Conservation (phyloP, 148 eudicot genomes). For the Pouteria glomerata region DNA sequence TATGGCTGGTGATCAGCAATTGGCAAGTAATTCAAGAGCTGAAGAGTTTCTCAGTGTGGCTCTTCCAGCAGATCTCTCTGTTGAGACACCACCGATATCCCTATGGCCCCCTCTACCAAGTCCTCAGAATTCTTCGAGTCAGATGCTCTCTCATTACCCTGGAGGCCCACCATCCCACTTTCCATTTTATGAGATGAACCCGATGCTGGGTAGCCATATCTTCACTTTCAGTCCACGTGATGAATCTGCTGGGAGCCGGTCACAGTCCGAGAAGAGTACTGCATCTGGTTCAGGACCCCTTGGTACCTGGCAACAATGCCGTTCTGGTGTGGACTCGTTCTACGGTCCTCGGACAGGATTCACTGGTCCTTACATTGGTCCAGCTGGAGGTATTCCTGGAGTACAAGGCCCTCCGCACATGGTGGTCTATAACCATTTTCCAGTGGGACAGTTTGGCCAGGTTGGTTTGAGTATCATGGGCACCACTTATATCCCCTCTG, state of each 20-base stretch:
- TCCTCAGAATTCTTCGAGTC: conserved; percentile 71
- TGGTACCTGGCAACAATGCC: conserved; percentile 83
- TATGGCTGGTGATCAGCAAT: conserved; percentile 44
- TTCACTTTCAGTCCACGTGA: conserved; percentile 77
- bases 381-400: conserved; percentile 79
- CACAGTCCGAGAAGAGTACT: conserved; percentile 60
- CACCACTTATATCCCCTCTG: conserved; percentile 80
- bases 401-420: conserved; percentile 90
- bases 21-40: conserved; percentile 43
- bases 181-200: conserved; percentile 93
- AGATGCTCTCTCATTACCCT: conserved; percentile 71
- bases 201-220: conserved; percentile 77
- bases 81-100: conserved; percentile 83
- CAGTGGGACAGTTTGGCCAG: conserved; percentile 92
- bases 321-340: conserved; percentile 74
- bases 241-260: conserved; percentile 53
- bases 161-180: conserved; percentile 70
- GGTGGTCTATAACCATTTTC: conserved; percentile 97
- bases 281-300: conserved; percentile 54
- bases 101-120: conserved; percentile 93
- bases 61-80: conserved; percentile 95
- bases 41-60: conserved; percentile 77
- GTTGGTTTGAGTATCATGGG: conserved; percentile 98
- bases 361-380: conserved; percentile 73
- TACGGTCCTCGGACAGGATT: conserved; percentile 83